These are phyloP conservation scores for Starmerella tilneyi DNA, from an alignment of 805 yeast species.

Conservation along the genomic window DNA sequence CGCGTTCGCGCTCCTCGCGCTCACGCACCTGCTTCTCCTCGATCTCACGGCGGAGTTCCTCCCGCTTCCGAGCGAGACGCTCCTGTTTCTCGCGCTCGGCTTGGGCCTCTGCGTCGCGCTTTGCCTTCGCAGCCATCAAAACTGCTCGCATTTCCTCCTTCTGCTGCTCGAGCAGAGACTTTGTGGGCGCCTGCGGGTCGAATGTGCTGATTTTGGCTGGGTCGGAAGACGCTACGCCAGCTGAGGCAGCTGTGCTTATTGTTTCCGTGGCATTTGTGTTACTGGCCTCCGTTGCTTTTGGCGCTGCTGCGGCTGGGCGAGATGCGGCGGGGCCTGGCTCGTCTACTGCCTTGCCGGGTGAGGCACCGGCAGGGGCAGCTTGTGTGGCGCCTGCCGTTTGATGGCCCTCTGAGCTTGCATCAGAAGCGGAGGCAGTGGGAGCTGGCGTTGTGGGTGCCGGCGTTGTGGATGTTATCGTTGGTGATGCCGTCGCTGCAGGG, in stretches of 20 bases:
- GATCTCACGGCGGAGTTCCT: constrained; percentile 8
- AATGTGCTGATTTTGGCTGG: too few relatives aligned
- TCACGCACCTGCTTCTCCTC: constrained; percentile 5
- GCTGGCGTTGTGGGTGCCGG: constrained; percentile 6
- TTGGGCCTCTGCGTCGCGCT: constrained; percentile 17
- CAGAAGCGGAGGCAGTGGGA: constrained; percentile 1
- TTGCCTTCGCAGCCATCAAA: constrained; percentile 25
- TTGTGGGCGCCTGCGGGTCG: too few relatives aligned
- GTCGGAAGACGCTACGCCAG: background rate
- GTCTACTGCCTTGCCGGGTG: background rate
- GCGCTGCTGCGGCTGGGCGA: background rate
- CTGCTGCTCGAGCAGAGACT: constrained; percentile 26
- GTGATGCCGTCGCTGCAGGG: background rate
- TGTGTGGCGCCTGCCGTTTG: background rate
- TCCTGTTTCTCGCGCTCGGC: constrained; percentile 14
- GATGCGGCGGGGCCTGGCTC: background rate
- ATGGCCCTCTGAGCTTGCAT: background rate
- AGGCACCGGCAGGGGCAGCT: background rate
- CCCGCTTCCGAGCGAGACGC: constrained; percentile 8
- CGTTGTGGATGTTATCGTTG: background rate
- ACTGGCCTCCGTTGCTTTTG: background rate
- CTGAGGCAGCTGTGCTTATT: too few relatives aligned
- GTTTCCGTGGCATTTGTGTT: background rate
- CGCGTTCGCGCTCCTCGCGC: constrained; percentile 5
- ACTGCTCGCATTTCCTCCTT: constrained; percentile 30